Evolutionary conservation across 306 rosid genomes (phyloP).

Genomic region (Corylus americana): DNA sequence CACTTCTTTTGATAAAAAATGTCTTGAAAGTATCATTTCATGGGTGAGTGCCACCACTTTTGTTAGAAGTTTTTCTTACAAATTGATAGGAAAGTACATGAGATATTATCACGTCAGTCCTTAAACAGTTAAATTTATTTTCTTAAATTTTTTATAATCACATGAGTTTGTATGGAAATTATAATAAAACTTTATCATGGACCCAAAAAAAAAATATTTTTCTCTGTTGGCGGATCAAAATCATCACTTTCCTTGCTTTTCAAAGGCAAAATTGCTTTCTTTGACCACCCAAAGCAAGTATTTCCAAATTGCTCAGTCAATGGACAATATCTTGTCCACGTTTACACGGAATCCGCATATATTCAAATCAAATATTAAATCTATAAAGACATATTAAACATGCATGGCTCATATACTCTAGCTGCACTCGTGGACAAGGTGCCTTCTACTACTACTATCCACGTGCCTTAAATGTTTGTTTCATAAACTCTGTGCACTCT

Average conservation of each 20-base stretch:
- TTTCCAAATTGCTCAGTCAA: neutral
- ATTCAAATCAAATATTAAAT: neutral
- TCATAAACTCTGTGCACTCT: no score
- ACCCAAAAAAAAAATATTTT: no score
- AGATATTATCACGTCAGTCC: no score
- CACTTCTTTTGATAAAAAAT: neutral
- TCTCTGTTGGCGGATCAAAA: neutral
- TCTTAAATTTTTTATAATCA: no score
- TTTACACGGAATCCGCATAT: neutral
- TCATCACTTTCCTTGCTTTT: neutral
- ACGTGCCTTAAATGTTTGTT: neutral
- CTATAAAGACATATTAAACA: neutral
- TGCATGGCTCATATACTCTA: neutral
- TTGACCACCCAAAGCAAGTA: neutral
- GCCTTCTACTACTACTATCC: neutral
- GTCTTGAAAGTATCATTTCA: neutral
- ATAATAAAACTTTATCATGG: no score
- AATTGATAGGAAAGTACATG: no score
- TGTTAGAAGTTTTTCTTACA: no score
- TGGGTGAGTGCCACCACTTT: neutral
- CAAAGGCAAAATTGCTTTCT: neutral
- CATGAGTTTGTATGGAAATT: no score
- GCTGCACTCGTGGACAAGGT: no score
- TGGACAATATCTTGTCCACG: neutral
- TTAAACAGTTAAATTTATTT: no score